These are phyloP conservation scores for Goffeauzyma gilvescens DNA, from an alignment of 768 basidiomycete species.

Conservation along the genomic window DNA sequence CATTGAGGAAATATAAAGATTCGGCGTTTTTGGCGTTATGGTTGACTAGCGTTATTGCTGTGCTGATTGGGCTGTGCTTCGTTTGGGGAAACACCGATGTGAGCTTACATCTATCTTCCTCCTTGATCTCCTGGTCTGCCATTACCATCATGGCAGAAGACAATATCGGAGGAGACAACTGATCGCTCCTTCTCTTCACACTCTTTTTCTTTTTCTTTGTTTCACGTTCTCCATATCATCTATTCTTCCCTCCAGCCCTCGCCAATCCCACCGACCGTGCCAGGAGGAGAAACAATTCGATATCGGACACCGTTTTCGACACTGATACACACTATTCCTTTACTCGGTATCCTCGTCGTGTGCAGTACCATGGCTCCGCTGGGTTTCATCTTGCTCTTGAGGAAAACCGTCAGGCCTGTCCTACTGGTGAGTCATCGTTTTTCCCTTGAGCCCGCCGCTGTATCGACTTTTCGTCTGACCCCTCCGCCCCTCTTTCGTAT, in stretches of 20 bases:
- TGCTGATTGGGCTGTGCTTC: slow-evolving; percentile 24
- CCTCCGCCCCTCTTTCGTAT: neutral
- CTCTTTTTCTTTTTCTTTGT: neutral
- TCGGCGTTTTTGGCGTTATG: slow-evolving; percentile 27
- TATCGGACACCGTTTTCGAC: slow-evolving; percentile 20
- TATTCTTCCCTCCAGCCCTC: neutral
- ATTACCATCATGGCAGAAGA: neutral
- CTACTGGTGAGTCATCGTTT: slow-evolving; percentile 44
- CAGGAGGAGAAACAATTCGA: slow-evolving; percentile 5
- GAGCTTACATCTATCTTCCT: neutral
- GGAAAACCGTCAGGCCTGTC: slow-evolving; percentile 65
- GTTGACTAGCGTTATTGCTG: slow-evolving; percentile 21
- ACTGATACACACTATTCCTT: slow-evolving; percentile 13
- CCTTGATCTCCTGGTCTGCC: neutral
- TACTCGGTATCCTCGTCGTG: slow-evolving; percentile 22
- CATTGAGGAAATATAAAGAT: slow-evolving; percentile 11
- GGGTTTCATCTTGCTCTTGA: slow-evolving; percentile 38
- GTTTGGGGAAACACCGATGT: slow-evolving; percentile 31
- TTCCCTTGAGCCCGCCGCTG: neutral
- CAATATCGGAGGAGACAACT: too few species aligned
- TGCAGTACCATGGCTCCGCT: slow-evolving; percentile 22
- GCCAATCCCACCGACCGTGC: neutral
- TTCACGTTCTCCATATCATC: neutral
- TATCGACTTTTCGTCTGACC: neutral
- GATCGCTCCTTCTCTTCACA: neutral